Evolutionary conservation across 768 basidiomycete genomes (phyloP).

Genomic region (Paxillus ammoniavirescens): DNA sequence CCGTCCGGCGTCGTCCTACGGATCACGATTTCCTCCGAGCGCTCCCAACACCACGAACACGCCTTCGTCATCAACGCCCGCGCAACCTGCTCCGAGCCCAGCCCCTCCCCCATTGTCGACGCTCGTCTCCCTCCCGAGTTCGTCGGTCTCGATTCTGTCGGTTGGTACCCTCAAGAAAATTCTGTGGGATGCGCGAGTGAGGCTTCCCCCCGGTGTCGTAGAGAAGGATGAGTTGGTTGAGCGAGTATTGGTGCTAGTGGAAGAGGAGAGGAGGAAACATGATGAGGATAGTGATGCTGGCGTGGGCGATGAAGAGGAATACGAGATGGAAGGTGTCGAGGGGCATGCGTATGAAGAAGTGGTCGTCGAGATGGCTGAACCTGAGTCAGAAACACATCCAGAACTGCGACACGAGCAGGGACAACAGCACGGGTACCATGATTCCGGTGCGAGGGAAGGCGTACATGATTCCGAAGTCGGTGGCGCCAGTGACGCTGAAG

Average conservation of each 20-base stretch:
- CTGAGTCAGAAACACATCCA: constrained; percentile 10
- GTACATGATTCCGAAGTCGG: constrained; percentile 1
- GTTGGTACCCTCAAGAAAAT: constrained; percentile 76
- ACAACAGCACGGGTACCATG: neutral
- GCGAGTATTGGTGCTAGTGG: constrained; percentile 62
- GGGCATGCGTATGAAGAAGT: constrained; percentile 18
- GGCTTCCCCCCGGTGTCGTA: constrained; percentile 50
- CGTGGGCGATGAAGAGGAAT: constrained; percentile 23
- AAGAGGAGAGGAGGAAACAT: constrained; percentile 58
- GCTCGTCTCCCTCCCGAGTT: constrained; percentile 60
- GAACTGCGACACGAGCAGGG: constrained; percentile 2
- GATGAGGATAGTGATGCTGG: constrained; percentile 37
- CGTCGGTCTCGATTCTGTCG: constrained; percentile 57
- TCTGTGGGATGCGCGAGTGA: constrained; percentile 77
- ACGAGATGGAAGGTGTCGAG: constrained; percentile 28
- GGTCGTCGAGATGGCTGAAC: constrained; percentile 15
- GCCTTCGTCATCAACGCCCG: constrained; percentile 11
- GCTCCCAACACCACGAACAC: constrained; percentile 13
- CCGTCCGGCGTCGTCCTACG: constrained; percentile 19
- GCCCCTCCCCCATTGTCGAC: constrained; percentile 59
- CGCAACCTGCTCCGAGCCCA: constrained; percentile 33
- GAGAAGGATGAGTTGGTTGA: constrained; percentile 85
- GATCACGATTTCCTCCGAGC: constrained; percentile 11
- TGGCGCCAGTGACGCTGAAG: neutral
- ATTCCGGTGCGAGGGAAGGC: neutral